Percentiles rank a stretch among this genome's conserved stretches.
Evolutionary conservation across 2,329 filamentous ascomycete species (phyloP).

Genomic region (Ascosphaera aggregata): DNA sequence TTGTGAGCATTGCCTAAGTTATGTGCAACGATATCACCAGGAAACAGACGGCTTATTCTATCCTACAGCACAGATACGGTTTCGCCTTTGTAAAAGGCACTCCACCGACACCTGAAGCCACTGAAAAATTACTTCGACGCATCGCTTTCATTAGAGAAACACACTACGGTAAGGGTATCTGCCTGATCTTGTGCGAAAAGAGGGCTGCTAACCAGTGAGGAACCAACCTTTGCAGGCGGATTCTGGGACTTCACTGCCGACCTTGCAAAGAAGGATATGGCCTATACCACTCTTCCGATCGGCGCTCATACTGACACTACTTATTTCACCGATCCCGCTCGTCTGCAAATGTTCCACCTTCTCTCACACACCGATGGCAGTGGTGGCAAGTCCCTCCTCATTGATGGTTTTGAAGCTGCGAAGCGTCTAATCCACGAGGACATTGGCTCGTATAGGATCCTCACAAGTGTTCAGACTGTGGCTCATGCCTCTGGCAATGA

Average conservation of each 20-base stretch:
- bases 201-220: not conserved
- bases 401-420: conserved; percentile 67
- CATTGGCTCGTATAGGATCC: conserved; percentile 29
- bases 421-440: conserved; percentile 31
- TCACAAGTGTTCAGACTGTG: conserved; percentile 36
- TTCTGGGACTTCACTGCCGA: conserved; percentile 82
- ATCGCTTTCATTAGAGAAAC: conserved; percentile 77
- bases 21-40: conserved; percentile 1
- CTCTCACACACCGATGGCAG: conserved; percentile 43
- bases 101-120: conserved; percentile 45
- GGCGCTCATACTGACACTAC: conserved; percentile 83
- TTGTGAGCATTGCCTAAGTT: conserved; percentile 15
- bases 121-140: conserved; percentile 48
- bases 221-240: conserved; percentile 22
- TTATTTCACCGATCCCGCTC: conserved; percentile 82
- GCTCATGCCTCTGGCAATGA: conserved; percentile 76
- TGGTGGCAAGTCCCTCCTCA: conserved; percentile 59
- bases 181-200: not conserved
- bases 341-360: conserved; percentile 80
- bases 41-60: conserved; percentile 1
- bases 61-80: conserved; percentile 37
- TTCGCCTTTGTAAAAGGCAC: conserved; percentile 56
- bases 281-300: conserved; percentile 69
- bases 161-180: conserved; percentile 52
- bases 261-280: conserved; percentile 67